Base-by-base conservation (phyloP, 2,329 filamentous ascomycete species). In the Ophiostoma novo-ulmi region DNA sequence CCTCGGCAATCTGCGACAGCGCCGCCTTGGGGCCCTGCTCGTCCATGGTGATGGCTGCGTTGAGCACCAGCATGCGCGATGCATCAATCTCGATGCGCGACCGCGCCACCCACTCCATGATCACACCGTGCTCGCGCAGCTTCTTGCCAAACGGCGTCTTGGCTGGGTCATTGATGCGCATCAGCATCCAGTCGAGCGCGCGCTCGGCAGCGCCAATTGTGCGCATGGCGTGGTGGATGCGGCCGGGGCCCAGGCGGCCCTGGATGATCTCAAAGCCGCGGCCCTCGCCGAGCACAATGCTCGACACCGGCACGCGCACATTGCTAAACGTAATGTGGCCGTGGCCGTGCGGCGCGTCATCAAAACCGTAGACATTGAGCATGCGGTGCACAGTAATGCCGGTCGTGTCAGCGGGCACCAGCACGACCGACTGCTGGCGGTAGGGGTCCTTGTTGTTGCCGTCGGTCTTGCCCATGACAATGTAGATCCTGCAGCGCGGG, bases 181-280 rank as follows among this genome's bases (percentile, higher is more conserved):
- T 91, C 71, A 99, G 87, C 87, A 98, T 91, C 91, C 92, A 97
- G 78, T 98, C 94, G 35, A 99, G 87, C 0, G 94, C 95, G 75
- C 89, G 88, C 81, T 99, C 95, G 22, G 95, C 90, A 69, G 93
- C 91, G 69, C 95, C 95, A 78, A 99, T 95, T 72, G 89, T 90
- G 74, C 95, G 89, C 95, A 99, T 99, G 72, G 93, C 93, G 82
- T 99, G 95, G 83, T 99, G 95, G 78, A 99, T 98, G 71, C 95
- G 91, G 44, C 95, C 95, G 1, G 95, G 95, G 0, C 95, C 95
- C 35, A 99, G 89, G 75, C 95, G 92, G 71, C 95, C 95, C 80
- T 99, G 95, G 78, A 99, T 97, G 78, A 99, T 97, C 81, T 99
- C 95, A 80, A 99, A 99, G 26, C 95, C 95, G 73, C 92, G 89